A percentile compares a stretch with the other conserved stretches of the same genome.
These are phyloP conservation scores for Fusarium pseudonygamai DNA, from an alignment of 2,329 filamentous ascomycete species.

Conservation along the genomic window DNA sequence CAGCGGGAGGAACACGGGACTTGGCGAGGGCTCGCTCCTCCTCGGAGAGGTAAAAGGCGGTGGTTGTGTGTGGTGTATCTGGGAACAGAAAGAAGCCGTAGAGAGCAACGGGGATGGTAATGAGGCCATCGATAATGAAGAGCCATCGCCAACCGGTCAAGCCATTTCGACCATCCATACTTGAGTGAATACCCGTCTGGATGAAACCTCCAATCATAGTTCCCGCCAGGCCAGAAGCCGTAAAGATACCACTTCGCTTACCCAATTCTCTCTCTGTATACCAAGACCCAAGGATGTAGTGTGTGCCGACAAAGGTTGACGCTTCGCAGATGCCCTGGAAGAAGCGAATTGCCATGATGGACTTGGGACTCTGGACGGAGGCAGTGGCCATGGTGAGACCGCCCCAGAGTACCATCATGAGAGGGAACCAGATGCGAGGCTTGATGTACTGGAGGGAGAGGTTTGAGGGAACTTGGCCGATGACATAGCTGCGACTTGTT, in stretches of 20 bases:
- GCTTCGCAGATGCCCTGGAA: slow-evolving; percentile 52
- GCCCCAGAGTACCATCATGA: slow-evolving; percentile 72
- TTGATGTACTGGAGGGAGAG: slow-evolving; percentile 70
- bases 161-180: slow-evolving; percentile 57
- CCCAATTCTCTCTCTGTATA: slow-evolving; percentile 69
- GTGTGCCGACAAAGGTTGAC: slow-evolving; percentile 53
- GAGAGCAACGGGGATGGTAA: slow-evolving; percentile 49
- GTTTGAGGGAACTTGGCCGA: slow-evolving; percentile 70
- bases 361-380: slow-evolving; percentile 49
- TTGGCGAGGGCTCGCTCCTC: slow-evolving; percentile 57
- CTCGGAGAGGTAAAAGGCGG: slow-evolving; percentile 55
- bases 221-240: slow-evolving; percentile 66
- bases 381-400: slow-evolving; percentile 67
- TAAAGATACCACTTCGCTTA: slow-evolving; percentile 71
- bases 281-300: slow-evolving; percentile 62
- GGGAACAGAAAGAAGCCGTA: slow-evolving; percentile 51
- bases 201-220: slow-evolving; percentile 64
- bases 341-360: slow-evolving; percentile 53
- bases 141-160: slow-evolving; percentile 75
- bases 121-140: slow-evolving; percentile 74
- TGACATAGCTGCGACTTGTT: slow-evolving; percentile 47
- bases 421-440: slow-evolving; percentile 70
- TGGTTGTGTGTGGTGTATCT: slow-evolving; percentile 57
- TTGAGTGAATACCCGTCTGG: slow-evolving; percentile 67
- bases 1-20: slow-evolving; percentile 51